Evolutionary conservation across 2,329 filamentous ascomycete genomes (phyloP), one percentile per base, ranked within the genome.

Genomic region (Fusarium longipes): DNA sequence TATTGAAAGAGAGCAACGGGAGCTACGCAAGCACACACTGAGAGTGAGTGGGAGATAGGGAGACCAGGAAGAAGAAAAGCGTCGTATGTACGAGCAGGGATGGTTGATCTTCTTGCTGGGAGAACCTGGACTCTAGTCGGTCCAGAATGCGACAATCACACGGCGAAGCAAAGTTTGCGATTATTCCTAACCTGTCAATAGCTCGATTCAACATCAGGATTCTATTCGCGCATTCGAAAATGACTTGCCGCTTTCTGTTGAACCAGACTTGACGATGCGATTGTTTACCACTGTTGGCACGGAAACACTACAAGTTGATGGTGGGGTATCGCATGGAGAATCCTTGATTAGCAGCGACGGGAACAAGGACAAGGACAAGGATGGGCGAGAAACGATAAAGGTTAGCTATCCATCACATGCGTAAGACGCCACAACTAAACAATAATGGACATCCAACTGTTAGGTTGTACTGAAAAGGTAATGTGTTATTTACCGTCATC

Each of bases 231-330:
- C 43, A 25, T 50, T 42, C 29, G 24, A 35, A n/a, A 39, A 43
- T 48, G 48, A 49, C 36, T 49, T 66, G 65, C 65, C 56, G 65
- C 40, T 61, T 68, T 68, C 55, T 29, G 42, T 66, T 58, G 53
- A 50, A 47, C 30, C 25, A 18, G 40, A 48, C 30, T 36, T 36
- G 35, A 33, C 17, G 17, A 42, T 45, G 51, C 49, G 54, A 50
- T 58, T 68, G 65, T 69, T 68, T 61, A 63, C 20, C n/a, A 22
- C 22, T 17, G 65, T 68, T 68, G 65, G 56, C 38, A 51, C 15
- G 48, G 40, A 38, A 47, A 68, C 56, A 22, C 14, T n/a, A 8
- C 30, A 22, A 20, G 29, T 25, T 35, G 10, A 45, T 49, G 63
- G 63, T 58, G 65, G 64, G 64, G 56, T 57, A 54, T 44, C 52